Evolutionary conservation across 139 green algal species (phyloP).

Genomic region (Closterium sp.): DNA sequence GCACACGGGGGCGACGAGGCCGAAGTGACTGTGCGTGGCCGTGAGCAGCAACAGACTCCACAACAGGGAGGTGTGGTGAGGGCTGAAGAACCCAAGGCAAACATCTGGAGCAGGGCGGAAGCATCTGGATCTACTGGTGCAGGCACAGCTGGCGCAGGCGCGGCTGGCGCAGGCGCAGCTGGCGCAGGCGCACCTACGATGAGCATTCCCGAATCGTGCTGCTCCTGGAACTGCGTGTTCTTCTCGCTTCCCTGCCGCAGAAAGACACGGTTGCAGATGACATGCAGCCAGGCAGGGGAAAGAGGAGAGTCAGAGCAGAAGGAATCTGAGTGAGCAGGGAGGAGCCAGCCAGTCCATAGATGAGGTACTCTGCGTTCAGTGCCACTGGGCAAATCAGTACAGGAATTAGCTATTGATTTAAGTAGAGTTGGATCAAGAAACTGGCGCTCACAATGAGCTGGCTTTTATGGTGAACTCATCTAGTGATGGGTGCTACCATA

Average conservation of each 20-base stretch:
- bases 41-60: neutral
- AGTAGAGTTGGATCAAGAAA: too few species aligned
- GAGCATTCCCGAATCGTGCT: neutral
- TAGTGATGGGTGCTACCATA: too few species aligned
- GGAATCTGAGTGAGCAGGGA: neutral
- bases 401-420: too few species aligned
- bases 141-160: neutral
- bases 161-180: neutral
- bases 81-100: neutral
- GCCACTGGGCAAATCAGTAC: neutral
- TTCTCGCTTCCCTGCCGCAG: neutral
- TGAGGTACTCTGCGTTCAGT: neutral
- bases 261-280: neutral
- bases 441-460: too few species aligned
- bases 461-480: too few species aligned
- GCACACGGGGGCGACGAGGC: neutral
- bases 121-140: neutral
- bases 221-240: neutral
- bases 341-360: neutral
- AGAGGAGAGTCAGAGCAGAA: neutral
- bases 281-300: neutral
- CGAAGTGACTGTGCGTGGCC: neutral
- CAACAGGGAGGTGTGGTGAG: neutral
- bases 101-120: neutral
- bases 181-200: neutral